These are phyloP conservation scores for Serendipita vermifera DNA, from an alignment of 768 basidiomycete genomes.

Conservation along the genomic window DNA sequence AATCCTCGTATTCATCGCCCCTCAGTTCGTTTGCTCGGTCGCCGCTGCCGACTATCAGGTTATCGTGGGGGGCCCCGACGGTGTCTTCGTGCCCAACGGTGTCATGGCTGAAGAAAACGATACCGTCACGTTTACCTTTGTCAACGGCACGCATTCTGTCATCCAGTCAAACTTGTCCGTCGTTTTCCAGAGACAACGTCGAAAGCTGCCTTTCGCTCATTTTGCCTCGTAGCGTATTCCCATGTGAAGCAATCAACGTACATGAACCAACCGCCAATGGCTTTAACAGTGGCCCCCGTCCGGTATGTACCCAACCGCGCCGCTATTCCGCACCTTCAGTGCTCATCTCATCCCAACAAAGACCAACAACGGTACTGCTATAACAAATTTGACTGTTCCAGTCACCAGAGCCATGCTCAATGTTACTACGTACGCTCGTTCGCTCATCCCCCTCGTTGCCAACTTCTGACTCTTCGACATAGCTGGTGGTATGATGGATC, in stretches of 20 bases:
- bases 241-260: background rate
- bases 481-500: slow-evolving; percentile 6
- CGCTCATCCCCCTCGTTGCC: background rate
- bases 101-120: background rate
- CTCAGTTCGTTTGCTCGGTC: background rate
- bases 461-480: background rate
- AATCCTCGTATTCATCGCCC: too few relatives aligned
- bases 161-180: background rate
- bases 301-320: too few relatives aligned
- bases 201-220: background rate
- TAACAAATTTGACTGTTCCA: background rate
- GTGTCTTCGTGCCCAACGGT: background rate
- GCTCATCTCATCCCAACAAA: too few relatives aligned
- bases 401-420: background rate
- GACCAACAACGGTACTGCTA: background rate
- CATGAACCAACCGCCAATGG: background rate
- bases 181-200: background rate
- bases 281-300: slow-evolving; percentile 1
- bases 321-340: too few relatives aligned
- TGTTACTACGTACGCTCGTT: background rate
- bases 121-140: slow-evolving; percentile 9
- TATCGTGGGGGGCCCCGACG: background rate
- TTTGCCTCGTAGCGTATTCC: background rate
- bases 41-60: background rate
- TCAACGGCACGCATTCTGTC: slow-evolving; percentile 6